Percentiles rank a stretch among this genome's conserved stretches.
Conservation (phyloP, 2,329 filamentous ascomycete species). For the Nigrospora osmanthi region DNA sequence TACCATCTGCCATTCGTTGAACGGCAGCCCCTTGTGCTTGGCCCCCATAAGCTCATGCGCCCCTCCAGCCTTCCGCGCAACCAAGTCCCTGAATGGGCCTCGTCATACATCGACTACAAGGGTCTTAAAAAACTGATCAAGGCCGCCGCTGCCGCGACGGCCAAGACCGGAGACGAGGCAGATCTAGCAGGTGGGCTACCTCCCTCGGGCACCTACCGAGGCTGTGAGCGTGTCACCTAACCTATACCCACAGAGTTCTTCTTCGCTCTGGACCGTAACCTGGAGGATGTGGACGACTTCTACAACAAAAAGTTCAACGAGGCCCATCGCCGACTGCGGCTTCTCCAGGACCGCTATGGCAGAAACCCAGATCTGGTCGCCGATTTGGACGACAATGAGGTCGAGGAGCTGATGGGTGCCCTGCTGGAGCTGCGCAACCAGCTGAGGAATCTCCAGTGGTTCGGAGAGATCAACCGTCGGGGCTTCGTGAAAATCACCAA, state of each 20-base stretch:
- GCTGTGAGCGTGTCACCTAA: constrained; percentile 27
- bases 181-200: constrained; percentile 78
- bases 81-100: constrained; percentile 81
- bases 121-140: constrained; percentile 94
- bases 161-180: constrained; percentile 62
- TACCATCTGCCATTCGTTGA: constrained; percentile 7
- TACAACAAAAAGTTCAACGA: constrained; percentile 95
- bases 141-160: constrained; percentile 52
- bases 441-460: constrained; percentile 90
- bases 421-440: constrained; percentile 82
- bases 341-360: constrained; percentile 84
- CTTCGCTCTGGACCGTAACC: constrained; percentile 90
- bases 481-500: constrained; percentile 99
- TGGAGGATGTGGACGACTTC: constrained; percentile 93
- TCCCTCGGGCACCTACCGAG: constrained; percentile 23
- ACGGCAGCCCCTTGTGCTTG: too few species aligned
- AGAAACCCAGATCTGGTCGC: constrained; percentile 60
- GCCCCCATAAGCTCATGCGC: constrained; percentile 9
- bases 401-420: constrained; percentile 84
- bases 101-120: constrained; percentile 83
- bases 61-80: constrained; percentile 61
- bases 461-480: constrained; percentile 89
- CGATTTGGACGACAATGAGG: constrained; percentile 77
- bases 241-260: constrained; percentile 70
- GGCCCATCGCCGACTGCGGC: constrained; percentile 71